Base-by-base conservation (phyloP, 73 alveolate species). In the Paramecium octaurelia region DNA sequence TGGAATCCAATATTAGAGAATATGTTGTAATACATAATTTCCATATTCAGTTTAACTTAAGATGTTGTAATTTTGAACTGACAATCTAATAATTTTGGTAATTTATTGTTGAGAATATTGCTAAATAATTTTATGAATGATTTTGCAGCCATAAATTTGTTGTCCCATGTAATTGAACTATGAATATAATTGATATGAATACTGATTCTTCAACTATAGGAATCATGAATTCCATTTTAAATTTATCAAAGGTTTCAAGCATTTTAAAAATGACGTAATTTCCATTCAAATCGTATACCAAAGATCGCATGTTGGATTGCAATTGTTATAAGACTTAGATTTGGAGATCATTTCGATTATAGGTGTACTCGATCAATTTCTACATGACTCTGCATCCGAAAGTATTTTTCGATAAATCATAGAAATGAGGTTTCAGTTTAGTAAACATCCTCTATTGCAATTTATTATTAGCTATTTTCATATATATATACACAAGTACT, bases 321-420 rank as follows among this genome's bases (percentile, higher is more conserved):
- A 71, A 71, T 71, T 71, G 14, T 71, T 31, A 18, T 71, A 71
- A 71, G n/a, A 71, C 86, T 34, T 31, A 11, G 7, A 9, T 8
- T 71, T 71, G 57, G n/a, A 71, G 48, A 27, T 34, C 86, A 31
- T 71, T 40, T 10, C 42, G 24, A 27, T 23, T 27, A 71, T 27
- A 71, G n/a, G 86, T 71, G 86, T 27, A 71, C 11, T 71, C 86
- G 3, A 71, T 71, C 16, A 71, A 18, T 35, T 71, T 71, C 12
- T 71, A 71, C 86, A 71, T 71, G 3, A 71, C 86, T 71, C 86
- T 71, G 60, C 86, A 71, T 2, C 86, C 86, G 11, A 71, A 71
- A 71, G 86, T 29, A 18, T 71, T 71, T 35, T 71, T 71, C 1
- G 86, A 71, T 35, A 71, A 31, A 71, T 71, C 86, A 71, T 31